Conservation (phyloP, 1,284 basidiomycete species). For the Microbotryum saponariae region DNA sequence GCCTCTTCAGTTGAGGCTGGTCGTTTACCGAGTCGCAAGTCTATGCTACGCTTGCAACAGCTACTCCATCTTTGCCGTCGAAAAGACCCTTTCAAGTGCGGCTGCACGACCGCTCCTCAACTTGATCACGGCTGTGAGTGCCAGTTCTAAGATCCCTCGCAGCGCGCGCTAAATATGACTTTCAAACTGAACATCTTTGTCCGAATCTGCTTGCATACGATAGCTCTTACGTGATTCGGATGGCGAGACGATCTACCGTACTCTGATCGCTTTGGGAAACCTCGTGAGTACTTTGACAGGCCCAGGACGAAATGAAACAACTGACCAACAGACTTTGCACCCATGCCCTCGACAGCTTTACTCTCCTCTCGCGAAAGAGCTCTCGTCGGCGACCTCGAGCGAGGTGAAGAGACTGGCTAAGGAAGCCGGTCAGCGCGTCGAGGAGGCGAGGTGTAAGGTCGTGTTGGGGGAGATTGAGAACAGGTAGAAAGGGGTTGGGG, state of each 20-base stretch:
- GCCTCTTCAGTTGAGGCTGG: neutral
- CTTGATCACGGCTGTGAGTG: slow-evolving; percentile 29
- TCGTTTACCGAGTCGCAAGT: neutral
- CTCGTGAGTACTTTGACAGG: slow-evolving; percentile 49
- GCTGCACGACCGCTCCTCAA: slow-evolving; percentile 34
- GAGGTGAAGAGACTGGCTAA: too few species aligned
- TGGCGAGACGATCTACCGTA: slow-evolving; percentile 74
- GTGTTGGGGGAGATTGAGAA: too few species aligned
- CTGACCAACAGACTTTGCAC: neutral
- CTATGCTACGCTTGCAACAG: slow-evolving; percentile 29
- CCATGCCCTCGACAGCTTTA: too few species aligned
- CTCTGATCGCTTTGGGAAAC: slow-evolving; percentile 81
- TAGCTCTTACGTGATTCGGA: slow-evolving; percentile 64
- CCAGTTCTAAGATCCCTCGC: slow-evolving; percentile 4
- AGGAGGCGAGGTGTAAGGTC: too few species aligned
- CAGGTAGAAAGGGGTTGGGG: too few species aligned
- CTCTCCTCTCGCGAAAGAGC: too few species aligned
- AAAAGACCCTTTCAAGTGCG: slow-evolving; percentile 34
- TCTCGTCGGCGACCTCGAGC: too few species aligned
- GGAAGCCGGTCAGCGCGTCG: too few species aligned
- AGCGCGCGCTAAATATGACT: slow-evolving; percentile 13
- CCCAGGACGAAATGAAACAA: neutral
- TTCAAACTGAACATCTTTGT: slow-evolving; percentile 8
- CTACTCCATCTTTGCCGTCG: slow-evolving; percentile 45
- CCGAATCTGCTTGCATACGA: slow-evolving; percentile 34